phyloP scores from a whole-genome alignment of 495 filamentous ascomycete genomes.

The Penicillium desertorum region DNA sequence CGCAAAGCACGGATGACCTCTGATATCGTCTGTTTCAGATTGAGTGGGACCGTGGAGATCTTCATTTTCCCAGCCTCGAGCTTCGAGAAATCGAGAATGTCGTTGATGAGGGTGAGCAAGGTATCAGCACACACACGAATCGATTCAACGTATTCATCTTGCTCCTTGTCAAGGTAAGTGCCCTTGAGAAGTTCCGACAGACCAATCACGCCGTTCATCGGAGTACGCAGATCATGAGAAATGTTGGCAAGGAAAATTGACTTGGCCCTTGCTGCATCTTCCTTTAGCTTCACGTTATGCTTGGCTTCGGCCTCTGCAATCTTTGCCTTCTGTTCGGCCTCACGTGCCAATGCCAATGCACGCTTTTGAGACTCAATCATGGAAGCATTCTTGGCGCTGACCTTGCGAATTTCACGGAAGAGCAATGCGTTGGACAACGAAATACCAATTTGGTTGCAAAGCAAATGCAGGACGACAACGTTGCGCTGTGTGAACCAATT shows the following conservation, averaged over 20 bases:
- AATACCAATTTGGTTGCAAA: conserved; percentile 87
- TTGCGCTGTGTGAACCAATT: conserved; percentile 88
- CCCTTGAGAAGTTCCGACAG: conserved; percentile 84
- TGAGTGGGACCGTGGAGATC: conserved; percentile 81
- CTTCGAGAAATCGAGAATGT: conserved; percentile 90
- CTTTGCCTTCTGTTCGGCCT: conserved; percentile 81
- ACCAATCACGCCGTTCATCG: conserved; percentile 86
- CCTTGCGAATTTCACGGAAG: conserved; percentile 77
- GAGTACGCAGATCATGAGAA: conserved; percentile 82
- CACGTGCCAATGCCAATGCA: conserved; percentile 73
- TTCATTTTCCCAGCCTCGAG: conserved; percentile 96
- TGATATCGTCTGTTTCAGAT: conserved; percentile 78
- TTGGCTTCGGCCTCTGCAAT: conserved; percentile 79
- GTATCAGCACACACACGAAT: conserved; percentile 89
- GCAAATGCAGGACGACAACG: conserved; percentile 76
- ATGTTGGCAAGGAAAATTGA: conserved; percentile 92
- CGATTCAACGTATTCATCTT: conserved; percentile 87
- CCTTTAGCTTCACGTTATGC: conserved; percentile 81
- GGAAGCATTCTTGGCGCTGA: conserved; percentile 74
- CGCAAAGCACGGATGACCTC: conserved; percentile 84
- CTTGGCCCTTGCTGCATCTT: conserved; percentile 88
- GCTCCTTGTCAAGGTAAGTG: conserved; percentile 73
- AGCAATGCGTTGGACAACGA: conserved; percentile 84
- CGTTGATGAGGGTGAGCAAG: conserved; percentile 90
- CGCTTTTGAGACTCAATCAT: conserved; percentile 88